Percentiles rank a stretch among this genome's conserved stretches.
These are phyloP conservation scores for Chlorociboria aeruginascens DNA, from an alignment of 495 filamentous ascomycete species.

Conservation along the genomic window DNA sequence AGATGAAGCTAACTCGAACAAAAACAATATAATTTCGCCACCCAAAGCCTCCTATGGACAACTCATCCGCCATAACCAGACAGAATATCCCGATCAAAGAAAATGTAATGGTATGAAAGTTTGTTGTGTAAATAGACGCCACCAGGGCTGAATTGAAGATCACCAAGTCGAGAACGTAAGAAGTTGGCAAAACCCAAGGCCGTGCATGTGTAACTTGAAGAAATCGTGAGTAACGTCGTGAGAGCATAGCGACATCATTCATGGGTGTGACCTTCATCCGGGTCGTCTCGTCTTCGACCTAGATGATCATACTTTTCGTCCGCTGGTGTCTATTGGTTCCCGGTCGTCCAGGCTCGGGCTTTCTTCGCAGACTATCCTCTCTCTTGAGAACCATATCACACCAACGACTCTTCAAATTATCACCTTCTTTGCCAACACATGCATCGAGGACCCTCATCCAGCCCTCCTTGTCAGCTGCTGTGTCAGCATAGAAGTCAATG, in stretches of 20 bases:
- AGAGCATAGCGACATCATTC: constrained; percentile 14
- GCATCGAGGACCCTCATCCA: constrained; percentile 81
- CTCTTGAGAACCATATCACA: constrained; percentile 71
- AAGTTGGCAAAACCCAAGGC: neutral
- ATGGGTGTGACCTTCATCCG: neutral
- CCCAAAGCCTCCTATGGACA: neutral
- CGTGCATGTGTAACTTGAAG: neutral
- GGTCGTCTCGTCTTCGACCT: neutral
- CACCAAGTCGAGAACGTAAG: neutral
- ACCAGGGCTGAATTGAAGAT: constrained; percentile 10
- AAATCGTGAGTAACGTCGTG: constrained; percentile 5
- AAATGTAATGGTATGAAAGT: neutral
- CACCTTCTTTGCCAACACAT: constrained; percentile 30
- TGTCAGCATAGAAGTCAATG: constrained; percentile 98
- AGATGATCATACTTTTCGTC: constrained; percentile 42
- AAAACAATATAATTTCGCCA: constrained; percentile 1
- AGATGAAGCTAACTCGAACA: neutral
- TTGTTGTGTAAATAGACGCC: constrained; percentile 6
- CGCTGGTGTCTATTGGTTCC: constrained; percentile 33
- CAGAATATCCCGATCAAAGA: neutral
- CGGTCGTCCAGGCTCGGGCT: constrained; percentile 19
- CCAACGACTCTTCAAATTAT: constrained; percentile 45
- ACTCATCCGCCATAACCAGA: neutral
- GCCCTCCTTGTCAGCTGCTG: constrained; percentile 67
- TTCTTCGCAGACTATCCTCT: constrained; percentile 26